Conservation (phyloP, 306 rosid species). For the Prunus mira region DNA sequence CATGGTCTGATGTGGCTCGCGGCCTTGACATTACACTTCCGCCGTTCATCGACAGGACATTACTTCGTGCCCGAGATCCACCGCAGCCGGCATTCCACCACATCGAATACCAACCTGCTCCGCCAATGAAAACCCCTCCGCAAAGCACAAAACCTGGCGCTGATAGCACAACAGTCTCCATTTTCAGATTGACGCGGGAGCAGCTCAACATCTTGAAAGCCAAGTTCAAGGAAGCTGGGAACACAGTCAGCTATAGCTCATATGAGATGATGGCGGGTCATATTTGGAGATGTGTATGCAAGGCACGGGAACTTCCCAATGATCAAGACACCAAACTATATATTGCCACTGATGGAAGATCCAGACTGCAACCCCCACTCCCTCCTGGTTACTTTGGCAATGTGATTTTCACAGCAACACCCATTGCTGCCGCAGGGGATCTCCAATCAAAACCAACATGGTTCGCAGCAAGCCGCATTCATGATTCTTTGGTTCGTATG, state of each 20-base stretch:
- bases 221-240: constrained; percentile 66
- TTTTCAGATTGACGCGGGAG: constrained; percentile 58
- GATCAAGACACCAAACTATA: constrained; percentile 77
- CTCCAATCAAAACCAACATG: constrained; percentile 70
- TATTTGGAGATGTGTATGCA: constrained; percentile 67
- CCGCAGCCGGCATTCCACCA: constrained; percentile 71
- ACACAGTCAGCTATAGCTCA: constrained; percentile 59
- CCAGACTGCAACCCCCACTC: constrained; percentile 73
- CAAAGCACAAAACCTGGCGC: constrained; percentile 38
- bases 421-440: constrained; percentile 61
- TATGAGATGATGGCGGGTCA: constrained; percentile 87
- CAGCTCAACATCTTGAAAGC: constrained; percentile 59
- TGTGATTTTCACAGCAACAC: constrained; percentile 83
- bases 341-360: constrained; percentile 84
- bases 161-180: constrained; percentile 42
- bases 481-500: constrained; percentile 55
- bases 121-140: constrained; percentile 46
- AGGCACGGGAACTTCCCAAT: constrained; percentile 60
- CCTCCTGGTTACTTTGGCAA: constrained; percentile 88
- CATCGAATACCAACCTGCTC: constrained; percentile 80
- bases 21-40: constrained; percentile 66
- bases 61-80: constrained; percentile 69
- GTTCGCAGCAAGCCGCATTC: constrained; percentile 78
- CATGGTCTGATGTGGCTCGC: constrained; percentile 93
- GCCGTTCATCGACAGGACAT: constrained; percentile 73